Evolutionary conservation across 2,329 filamentous ascomycete species (phyloP).

Genomic region (Corniculantispora saksenae): DNA sequence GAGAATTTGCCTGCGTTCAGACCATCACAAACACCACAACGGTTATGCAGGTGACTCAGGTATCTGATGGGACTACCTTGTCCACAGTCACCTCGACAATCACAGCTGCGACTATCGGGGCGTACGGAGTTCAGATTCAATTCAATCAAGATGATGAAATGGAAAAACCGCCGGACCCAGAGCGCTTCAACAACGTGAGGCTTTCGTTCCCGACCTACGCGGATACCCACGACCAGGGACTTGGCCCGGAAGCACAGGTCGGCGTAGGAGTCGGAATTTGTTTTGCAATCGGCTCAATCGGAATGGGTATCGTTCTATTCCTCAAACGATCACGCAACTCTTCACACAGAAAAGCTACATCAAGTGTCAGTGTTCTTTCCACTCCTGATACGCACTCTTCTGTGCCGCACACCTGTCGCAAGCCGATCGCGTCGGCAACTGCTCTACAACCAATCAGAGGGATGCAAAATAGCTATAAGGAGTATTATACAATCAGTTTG

Average conservation of each 20-base stretch:
- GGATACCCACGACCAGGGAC: not conserved
- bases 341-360: not conserved
- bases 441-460: not conserved
- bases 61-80: not conserved
- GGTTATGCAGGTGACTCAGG: not conserved
- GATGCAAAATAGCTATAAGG: not conserved
- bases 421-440: not conserved
- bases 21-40: not conserved
- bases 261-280: not conserved
- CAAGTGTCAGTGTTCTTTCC: no score
- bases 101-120: not conserved
- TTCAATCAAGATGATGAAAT: not conserved
- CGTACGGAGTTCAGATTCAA: not conserved
- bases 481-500: not conserved
- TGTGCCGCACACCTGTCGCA: not conserved
- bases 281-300: not conserved
- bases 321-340: not conserved
- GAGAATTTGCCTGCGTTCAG: not conserved
- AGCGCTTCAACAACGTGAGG: conserved; percentile 4
- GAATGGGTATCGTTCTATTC: not conserved
- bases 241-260: not conserved
- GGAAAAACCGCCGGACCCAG: not conserved
- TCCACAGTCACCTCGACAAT: not conserved
- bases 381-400: not conserved
- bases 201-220: not conserved